Base-by-base conservation (phyloP, 1,139 yeast species). In the Debaryomycetaceae sp. region DNA sequence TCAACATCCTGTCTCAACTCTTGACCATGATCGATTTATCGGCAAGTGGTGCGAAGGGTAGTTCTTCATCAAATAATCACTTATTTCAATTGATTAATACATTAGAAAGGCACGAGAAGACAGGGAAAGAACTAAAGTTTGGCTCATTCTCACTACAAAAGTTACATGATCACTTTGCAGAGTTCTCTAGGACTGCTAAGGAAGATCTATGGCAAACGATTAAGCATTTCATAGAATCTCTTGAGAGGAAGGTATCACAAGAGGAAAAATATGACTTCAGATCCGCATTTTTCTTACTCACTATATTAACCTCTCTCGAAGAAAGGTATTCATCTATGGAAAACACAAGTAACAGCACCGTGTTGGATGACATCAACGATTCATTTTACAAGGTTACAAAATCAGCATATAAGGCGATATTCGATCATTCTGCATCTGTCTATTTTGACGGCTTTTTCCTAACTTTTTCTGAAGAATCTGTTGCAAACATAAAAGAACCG, bases 1-100 rank as follows among this genome's bases (percentile, higher is more conserved):
- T 66, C 42, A 47, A 56, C 13, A 49, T 42, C 20, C 56, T 50
- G 38, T 42, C 41, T 2, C 48, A 50, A n/a, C 53, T 54, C 39
- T 43, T 50, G 13, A 41, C 41, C 1, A 39, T 47, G 8, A 41
- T 55, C 6, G 45, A 48, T 9, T 37, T 50, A 34, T 34, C 45
- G 6, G 41, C 44, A 9, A 40, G 49, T n/a, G n/a, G 40, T 9
- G 45, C 11, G 11, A 11, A 11, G 2, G 4, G 31, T 11, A 27
- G 11, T 27, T 7, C 31, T 27, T 27, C 31, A 27, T 11, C 31
- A 27, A 27, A 27, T 11, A 27, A 27, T 27, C 31, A 27, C 11
- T 11, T 27, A 27, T 27, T 27, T 27, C 31, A 8, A 11, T 27
- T 27, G 31, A 27, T 27, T 11, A 27, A 11, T 11, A 27, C 11